Evolutionary conservation across 768 basidiomycete species (phyloP).

Genomic region (Phylloporus scabripes): DNA sequence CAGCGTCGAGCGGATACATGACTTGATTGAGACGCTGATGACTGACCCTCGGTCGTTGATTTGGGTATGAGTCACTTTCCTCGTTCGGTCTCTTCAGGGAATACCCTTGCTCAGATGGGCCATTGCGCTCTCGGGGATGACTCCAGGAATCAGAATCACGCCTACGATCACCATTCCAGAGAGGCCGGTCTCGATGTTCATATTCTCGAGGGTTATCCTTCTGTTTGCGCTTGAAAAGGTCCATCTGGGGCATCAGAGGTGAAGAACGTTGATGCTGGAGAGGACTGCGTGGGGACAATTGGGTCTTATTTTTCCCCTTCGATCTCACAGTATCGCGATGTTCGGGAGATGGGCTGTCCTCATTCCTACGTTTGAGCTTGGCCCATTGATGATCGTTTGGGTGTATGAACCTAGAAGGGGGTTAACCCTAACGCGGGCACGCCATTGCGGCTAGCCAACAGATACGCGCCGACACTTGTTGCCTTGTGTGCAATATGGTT

Average conservation of each 20-base stretch:
- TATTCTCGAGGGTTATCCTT: slow-evolving; percentile 19
- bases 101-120: slow-evolving; percentile 9
- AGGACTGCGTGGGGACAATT: slow-evolving; percentile 17
- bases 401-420: slow-evolving; percentile 41
- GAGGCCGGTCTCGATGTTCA: slow-evolving; percentile 19
- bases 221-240: slow-evolving; percentile 35
- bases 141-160: slow-evolving; percentile 22
- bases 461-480: slow-evolving; percentile 43
- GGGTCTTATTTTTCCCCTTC: slow-evolving; percentile 21
- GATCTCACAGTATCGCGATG: slow-evolving; percentile 17
- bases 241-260: slow-evolving; percentile 40
- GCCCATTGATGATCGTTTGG: slow-evolving; percentile 44
- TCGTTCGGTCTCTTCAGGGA: slow-evolving; percentile 26
- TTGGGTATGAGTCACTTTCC: slow-evolving; percentile 20
- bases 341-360: slow-evolving; percentile 17
- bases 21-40: neutral
- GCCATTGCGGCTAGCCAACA: slow-evolving; percentile 5
- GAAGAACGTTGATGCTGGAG: slow-evolving; percentile 24
- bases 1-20: slow-evolving; percentile 1
- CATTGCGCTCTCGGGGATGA: slow-evolving; percentile 17
- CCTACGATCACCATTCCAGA: slow-evolving; percentile 19
- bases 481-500: slow-evolving; percentile 44
- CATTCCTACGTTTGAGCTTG: slow-evolving; percentile 17
- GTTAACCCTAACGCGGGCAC: slow-evolving; percentile 5
- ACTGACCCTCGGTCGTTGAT: slow-evolving; percentile 28